Percentiles rank a stretch among this genome's conserved stretches.
Conservation (phyloP, 2,329 filamentous ascomycete species). For the Cryphonectria carpinicola region DNA sequence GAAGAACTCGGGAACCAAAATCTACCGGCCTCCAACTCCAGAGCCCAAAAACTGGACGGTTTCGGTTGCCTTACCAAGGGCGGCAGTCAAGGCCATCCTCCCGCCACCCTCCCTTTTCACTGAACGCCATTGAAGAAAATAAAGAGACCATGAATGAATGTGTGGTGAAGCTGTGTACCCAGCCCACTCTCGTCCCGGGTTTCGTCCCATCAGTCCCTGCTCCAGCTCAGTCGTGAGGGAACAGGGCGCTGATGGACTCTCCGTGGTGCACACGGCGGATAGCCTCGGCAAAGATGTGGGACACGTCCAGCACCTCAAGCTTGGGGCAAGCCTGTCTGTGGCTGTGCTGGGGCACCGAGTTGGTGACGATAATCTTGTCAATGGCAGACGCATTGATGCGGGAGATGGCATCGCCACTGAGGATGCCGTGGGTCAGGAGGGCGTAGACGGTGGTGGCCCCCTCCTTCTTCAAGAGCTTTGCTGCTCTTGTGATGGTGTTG, state of each 20-base stretch:
- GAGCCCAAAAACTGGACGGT: slow-evolving; percentile 16
- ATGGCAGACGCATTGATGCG: slow-evolving; percentile 91
- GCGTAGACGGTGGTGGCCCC: slow-evolving; percentile 91
- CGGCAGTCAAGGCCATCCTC: slow-evolving; percentile 5
- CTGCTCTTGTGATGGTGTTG: slow-evolving; percentile 95
- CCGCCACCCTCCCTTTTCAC: background rate
- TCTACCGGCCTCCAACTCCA: slow-evolving; percentile 29
- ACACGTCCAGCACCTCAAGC: slow-evolving; percentile 88
- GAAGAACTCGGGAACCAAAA: slow-evolving; percentile 15
- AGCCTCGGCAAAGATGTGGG: slow-evolving; percentile 90
- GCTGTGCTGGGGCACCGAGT: slow-evolving; percentile 88
- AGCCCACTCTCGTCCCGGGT: background rate
- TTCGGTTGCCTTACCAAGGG: slow-evolving; percentile 23
- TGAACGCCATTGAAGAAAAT: slow-evolving; percentile 19
- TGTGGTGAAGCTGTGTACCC: slow-evolving; percentile 7
- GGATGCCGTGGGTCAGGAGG: slow-evolving; percentile 89
- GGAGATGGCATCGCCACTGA: slow-evolving; percentile 93
- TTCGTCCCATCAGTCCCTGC: background rate
- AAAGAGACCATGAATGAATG: slow-evolving; percentile 17
- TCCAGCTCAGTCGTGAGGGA: slow-evolving; percentile 72
- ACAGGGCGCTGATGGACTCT: slow-evolving; percentile 95
- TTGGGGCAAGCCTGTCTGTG: slow-evolving; percentile 80
- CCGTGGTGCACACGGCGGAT: slow-evolving; percentile 96
- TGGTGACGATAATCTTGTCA: slow-evolving; percentile 93
- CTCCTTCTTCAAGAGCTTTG: slow-evolving; percentile 95